Evolutionary conservation across 2,329 filamentous ascomycete species (phyloP).

Genomic region (Xenoacremonium recifei): DNA sequence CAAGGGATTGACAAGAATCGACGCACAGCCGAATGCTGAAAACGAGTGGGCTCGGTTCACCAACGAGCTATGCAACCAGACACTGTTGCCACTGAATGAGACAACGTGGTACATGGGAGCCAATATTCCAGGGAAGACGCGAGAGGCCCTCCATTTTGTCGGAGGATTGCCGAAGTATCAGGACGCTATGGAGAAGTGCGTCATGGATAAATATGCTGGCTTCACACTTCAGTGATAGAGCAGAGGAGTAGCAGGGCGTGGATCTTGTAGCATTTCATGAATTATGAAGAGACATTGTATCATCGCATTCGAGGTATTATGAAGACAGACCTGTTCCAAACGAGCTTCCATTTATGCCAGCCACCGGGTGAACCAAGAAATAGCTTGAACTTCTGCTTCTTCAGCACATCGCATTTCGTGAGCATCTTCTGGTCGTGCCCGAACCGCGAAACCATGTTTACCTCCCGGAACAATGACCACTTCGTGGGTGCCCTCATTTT

Average conservation of each 20-base stretch:
- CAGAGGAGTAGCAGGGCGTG: too few relatives aligned
- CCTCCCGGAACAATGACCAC: slow-evolving; percentile 35
- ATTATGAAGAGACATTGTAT: too few relatives aligned
- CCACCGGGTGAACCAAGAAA: slow-evolving; percentile 30
- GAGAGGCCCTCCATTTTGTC: not conserved
- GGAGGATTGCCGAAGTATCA: not conserved
- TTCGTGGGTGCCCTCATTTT: slow-evolving; percentile 16
- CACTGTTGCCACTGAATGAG: not conserved
- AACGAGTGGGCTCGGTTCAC: not conserved
- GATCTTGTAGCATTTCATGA: too few relatives aligned
- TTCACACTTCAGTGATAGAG: too few relatives aligned
- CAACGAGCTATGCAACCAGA: not conserved
- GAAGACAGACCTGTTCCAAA: too few relatives aligned
- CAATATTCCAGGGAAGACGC: not conserved
- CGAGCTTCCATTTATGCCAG: too few relatives aligned
- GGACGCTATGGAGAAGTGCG: not conserved
- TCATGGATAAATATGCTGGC: too few relatives aligned
- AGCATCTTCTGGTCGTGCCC: slow-evolving; percentile 32
- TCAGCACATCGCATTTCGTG: slow-evolving; percentile 34
- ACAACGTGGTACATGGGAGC: not conserved
- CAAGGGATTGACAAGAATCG: too few relatives aligned
- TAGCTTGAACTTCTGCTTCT: slow-evolving; percentile 38
- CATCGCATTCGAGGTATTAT: too few relatives aligned
- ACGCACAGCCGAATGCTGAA: too few relatives aligned
- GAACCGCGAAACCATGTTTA: slow-evolving; percentile 40